Evolutionary conservation across 768 basidiomycete species (phyloP), one percentile per base, ranked within the genome.

Genomic region (Tulasnella sp.): DNA sequence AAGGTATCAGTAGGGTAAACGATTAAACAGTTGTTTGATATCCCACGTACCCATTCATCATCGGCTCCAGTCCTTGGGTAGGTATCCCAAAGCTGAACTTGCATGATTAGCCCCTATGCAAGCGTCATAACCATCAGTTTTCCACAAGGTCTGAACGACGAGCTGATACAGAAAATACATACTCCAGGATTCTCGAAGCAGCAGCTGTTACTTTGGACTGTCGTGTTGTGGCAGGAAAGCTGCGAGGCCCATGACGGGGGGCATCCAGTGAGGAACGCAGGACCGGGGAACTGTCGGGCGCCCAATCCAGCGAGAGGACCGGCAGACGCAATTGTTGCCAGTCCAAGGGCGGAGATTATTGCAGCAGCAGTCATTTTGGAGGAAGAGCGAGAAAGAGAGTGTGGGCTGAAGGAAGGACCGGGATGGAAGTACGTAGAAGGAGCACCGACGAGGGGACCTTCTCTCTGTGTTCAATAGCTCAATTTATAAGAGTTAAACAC

Each of bases 31-130:
- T 41, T 75, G 69, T 29, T 66, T 19, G 47, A 16, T 14, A 17
- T n/a, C 26, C 75, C 29, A 83, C 63, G 72, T 59, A 87, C 90
- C 89, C 90, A 91, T 76, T 86, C 88, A 76, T 89, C 75, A 8
- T 77, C 78, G 3, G 90, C 90, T 16, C 90, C 89, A 19, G 86
- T 87, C 2, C 84, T 78, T 0, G 88, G 86, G 62, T 86, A 76
- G 1, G 86, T 88, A 74, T 91, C 89, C 89, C 90, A 91, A 79
- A 91, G 89, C 86, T 86, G 86, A 1, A 84, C 84, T 74, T 88
- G 87, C 74, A 88, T 77, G 35, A 90, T 75, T 62, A 87, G 79
- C 39, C 89, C 90, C 88, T 90, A 71, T 19, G 39, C 70, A 37
- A 73, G 22, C 69, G 7, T 32, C 37, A 5, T 19, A 26, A 11